A percentile compares a stretch with the other conserved stretches of the same genome.
These are phyloP conservation scores for Chamaenerion angustifolium DNA, from an alignment of 345 rosid species.

Conservation along the genomic window DNA sequence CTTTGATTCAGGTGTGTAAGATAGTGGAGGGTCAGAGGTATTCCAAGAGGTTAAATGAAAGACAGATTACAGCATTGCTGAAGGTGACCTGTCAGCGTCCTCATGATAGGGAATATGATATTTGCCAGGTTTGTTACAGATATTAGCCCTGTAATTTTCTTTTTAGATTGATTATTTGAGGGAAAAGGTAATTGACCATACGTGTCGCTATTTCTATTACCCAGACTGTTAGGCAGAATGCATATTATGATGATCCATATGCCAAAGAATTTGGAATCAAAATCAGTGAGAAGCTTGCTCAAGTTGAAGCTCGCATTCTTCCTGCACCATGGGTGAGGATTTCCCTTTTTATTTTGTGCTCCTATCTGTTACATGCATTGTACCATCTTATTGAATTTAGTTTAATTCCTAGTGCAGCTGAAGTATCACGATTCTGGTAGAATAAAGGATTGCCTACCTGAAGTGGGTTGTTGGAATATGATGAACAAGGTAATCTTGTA, in stretches of 20 bases:
- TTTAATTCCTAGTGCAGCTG: conserved; percentile 35
- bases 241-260: conserved; percentile 56
- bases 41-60: conserved; percentile 85
- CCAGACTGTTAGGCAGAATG: conserved; percentile 75
- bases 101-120: conserved; percentile 64
- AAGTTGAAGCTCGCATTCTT: conserved; percentile 91
- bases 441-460: conserved; percentile 77
- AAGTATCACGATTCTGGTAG: conserved; percentile 92
- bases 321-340: conserved; percentile 84
- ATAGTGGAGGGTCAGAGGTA: conserved; percentile 97
- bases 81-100: conserved; percentile 96
- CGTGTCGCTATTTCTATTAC: not conserved
- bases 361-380: not conserved
- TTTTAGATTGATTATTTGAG: too few species aligned
- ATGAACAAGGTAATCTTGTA: conserved; percentile 65
- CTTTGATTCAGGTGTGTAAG: conserved; percentile 56
- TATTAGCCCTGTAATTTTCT: not conserved
- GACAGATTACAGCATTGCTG: conserved; percentile 80
- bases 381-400: not conserved
- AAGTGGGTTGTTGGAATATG: conserved; percentile 99
- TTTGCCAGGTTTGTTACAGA: conserved; percentile 35
- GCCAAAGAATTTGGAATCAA: conserved; percentile 96
- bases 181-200: not conserved
- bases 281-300: conserved; percentile 74
- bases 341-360: not conserved